These are phyloP conservation scores for Sistotremastrum suecicum DNA, from an alignment of 768 basidiomycete genomes.

Conservation along the genomic window DNA sequence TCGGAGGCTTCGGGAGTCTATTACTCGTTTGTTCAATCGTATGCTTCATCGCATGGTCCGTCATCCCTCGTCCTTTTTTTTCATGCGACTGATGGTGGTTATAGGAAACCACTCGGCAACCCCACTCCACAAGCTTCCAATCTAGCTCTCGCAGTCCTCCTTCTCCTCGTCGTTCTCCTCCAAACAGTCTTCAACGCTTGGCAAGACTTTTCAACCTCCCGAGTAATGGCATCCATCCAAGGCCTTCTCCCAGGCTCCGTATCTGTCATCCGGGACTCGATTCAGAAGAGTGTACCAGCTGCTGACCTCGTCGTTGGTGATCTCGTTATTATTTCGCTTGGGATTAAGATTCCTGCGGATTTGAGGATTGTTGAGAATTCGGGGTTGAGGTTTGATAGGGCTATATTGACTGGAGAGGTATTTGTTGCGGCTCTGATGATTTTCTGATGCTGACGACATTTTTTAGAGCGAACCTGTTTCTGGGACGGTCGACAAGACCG, in stretches of 20 bases:
- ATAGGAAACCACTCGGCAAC: slow-evolving; percentile 32
- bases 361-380: slow-evolving; percentile 38
- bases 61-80: slow-evolving; percentile 2
- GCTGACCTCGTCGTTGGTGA: slow-evolving; percentile 47
- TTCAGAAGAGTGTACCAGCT: slow-evolving; percentile 31
- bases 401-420: slow-evolving; percentile 39
- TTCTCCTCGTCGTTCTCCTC: slow-evolving; percentile 28
- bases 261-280: slow-evolving; percentile 36
- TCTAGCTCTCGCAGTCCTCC: slow-evolving; percentile 36
- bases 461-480: slow-evolving; percentile 19
- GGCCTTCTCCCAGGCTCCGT: slow-evolving; percentile 47
- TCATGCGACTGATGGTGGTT: slow-evolving; percentile 26
- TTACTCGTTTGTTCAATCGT: slow-evolving; percentile 30
- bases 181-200: slow-evolving; percentile 34
- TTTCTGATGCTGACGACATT: neutral
- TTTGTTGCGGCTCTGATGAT: slow-evolving; percentile 4
- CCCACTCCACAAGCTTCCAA: slow-evolving; percentile 28
- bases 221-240: slow-evolving; percentile 42
- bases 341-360: slow-evolving; percentile 47
- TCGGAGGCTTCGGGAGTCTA: slow-evolving; percentile 44
- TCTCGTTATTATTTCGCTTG: slow-evolving; percentile 35
- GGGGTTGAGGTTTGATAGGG: slow-evolving; percentile 38
- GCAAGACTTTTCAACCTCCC: slow-evolving; percentile 34
- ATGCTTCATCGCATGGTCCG: slow-evolving; percentile 32
- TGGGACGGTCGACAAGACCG: slow-evolving; percentile 29